Evolutionary conservation across 75 land plant genomes (phyloP), one percentile per base, ranked within the genome.

Genomic region (Chamaecyparis obtusa): DNA sequence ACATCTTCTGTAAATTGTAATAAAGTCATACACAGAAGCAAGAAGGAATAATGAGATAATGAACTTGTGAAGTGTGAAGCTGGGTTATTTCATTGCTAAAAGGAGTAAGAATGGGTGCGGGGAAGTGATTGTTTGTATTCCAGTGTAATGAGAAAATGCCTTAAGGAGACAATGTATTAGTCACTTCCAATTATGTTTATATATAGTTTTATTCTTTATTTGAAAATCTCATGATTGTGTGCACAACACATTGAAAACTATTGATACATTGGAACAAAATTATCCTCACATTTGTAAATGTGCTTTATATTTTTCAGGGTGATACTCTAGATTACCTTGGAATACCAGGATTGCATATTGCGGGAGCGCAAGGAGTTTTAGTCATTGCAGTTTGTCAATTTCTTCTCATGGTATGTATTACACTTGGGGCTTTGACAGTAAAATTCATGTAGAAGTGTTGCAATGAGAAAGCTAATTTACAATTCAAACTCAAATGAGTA

Each of bases 281-380:
- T 74, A 74, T 86, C 46, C 32, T 64, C 71, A 83, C 86, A 9
- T 41, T 16, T 27, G 83, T 11, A 43, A 87, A 24, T 67, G 46
- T 5, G 43, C 84, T 60, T 87, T 60, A 36, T 84, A 44, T 86
- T 57, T 39, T 30, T 37, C 87, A 98, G 97, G 99, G 99, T 44
- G 99, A 98, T 85, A 98, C 99, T 55, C 90, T 98, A 78, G 99
- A 98, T 87, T 98, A 98, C 86, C 93, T 98, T 36, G 99, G 99
- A 54, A 98, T 98, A 81, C 97, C 99, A 83, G 99, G 99, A 35
- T 89, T 98, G 27, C 99, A 95, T 84, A 89, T 98, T 75, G 99
- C 99, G 92, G 99, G 99, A 85, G 92, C 97, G 39, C 99, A 98
- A 91, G 99, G 99, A 86, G 90, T 98, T 56, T 79, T 98, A 56